Evolutionary conservation across 495 filamentous ascomycete species (phyloP).

Genomic region (Penicillium manginii): DNA sequence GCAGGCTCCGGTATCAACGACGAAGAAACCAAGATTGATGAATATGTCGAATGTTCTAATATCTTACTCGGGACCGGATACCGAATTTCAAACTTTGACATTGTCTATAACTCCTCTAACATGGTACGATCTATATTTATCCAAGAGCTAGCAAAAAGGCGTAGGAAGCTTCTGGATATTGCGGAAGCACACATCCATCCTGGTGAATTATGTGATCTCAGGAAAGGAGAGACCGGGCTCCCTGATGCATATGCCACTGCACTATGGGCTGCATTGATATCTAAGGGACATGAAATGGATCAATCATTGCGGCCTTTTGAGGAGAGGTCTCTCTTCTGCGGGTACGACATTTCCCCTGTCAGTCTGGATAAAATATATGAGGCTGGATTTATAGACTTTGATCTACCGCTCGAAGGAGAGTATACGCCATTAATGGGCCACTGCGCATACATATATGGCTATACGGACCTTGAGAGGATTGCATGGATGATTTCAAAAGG

Average conservation of each 20-base stretch:
- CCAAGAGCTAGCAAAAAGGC: neutral
- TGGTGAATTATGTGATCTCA: slow-evolving; percentile 9
- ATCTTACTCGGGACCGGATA: slow-evolving; percentile 8
- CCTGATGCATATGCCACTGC: slow-evolving; percentile 4
- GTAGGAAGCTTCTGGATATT: slow-evolving; percentile 8
- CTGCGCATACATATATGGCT: neutral
- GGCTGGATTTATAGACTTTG: slow-evolving; percentile 10
- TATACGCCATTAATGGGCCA: slow-evolving; percentile 3
- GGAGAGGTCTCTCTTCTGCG: neutral
- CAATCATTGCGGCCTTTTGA: neutral
- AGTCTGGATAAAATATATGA: slow-evolving; percentile 4
- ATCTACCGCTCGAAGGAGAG: neutral
- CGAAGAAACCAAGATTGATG: slow-evolving; percentile 1
- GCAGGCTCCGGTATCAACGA: neutral
- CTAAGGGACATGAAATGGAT: slow-evolving; percentile 2
- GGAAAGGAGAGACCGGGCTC: slow-evolving; percentile 8
- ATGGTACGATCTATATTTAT: neutral
- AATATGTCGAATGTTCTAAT: slow-evolving; percentile 6
- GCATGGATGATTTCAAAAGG: slow-evolving; percentile 12
- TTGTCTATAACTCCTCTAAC: neutral
- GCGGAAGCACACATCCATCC: slow-evolving; percentile 4
- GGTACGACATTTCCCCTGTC: neutral
- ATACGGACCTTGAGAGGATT: neutral
- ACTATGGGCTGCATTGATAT: neutral
- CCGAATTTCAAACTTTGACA: neutral